Percentiles rank a stretch among this genome's conserved stretches.
These are phyloP conservation scores for Entelexis paramagnoliae DNA, from an alignment of 1,139 yeast genomes.

Conservation along the genomic window DNA sequence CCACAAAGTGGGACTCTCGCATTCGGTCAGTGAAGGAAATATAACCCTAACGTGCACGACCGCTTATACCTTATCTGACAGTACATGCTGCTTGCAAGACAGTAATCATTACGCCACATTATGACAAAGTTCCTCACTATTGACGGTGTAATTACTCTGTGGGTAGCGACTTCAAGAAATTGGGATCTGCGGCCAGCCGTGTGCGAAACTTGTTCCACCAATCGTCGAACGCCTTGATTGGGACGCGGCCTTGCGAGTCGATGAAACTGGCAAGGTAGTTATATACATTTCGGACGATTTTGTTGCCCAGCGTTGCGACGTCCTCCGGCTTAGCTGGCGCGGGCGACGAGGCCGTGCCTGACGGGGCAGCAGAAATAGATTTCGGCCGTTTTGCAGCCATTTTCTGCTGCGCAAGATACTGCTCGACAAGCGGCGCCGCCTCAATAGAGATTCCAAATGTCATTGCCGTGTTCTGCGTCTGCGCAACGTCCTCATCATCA, in stretches of 20 bases:
- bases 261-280: constrained; percentile 80
- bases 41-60: no score
- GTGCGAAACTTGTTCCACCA: constrained; percentile 94
- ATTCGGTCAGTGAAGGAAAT: background rate
- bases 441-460: constrained; percentile 85
- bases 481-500: constrained; percentile 27
- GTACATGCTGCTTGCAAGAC: no score
- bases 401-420: constrained; percentile 33
- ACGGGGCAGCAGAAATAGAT: constrained; percentile 25
- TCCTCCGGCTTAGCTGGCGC: constrained; percentile 26
- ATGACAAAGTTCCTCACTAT: background rate
- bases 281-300: constrained; percentile 84
- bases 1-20: background rate
- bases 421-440: constrained; percentile 51
- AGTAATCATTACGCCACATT: no score
- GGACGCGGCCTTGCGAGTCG: constrained; percentile 66
- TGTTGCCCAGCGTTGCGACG: constrained; percentile 56
- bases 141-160: no score
- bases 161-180: constrained; percentile 45
- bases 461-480: constrained; percentile 28
- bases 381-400: constrained; percentile 31
- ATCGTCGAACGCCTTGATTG: constrained; percentile 76
- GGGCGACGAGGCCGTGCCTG: constrained; percentile 23
- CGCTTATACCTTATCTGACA: no score
- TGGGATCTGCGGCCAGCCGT: constrained; percentile 68